phyloP scores from a whole-genome alignment of 805 yeast genomes.

The Blastobotrys americana region DNA sequence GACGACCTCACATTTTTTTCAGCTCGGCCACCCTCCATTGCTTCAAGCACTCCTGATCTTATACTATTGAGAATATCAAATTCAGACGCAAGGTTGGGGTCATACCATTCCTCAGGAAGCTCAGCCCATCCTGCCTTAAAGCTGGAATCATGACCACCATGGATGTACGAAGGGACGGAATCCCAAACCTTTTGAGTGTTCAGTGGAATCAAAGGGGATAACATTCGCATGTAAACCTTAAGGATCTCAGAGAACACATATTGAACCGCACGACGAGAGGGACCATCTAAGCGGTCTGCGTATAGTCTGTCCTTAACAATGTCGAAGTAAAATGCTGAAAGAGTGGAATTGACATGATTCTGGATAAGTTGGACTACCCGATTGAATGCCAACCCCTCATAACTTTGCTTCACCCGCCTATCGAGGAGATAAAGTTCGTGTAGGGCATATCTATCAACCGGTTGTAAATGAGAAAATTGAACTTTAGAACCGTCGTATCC shows the following conservation, averaged over 20 bases:
- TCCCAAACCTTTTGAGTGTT: constrained; percentile 87
- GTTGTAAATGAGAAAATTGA: constrained; percentile 13
- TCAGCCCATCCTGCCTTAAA: constrained; percentile 41
- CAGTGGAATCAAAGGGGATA: constrained; percentile 79
- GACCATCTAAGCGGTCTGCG: constrained; percentile 48
- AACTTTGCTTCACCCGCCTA: constrained; percentile 37
- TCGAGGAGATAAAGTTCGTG: constrained; percentile 46
- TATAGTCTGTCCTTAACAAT: constrained; percentile 79
- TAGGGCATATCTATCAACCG: constrained; percentile 55
- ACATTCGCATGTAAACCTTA: constrained; percentile 51
- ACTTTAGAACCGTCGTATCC: constrained; percentile 33
- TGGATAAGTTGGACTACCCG: constrained; percentile 61
- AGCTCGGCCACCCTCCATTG: constrained; percentile 49
- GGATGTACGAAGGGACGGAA: constrained; percentile 35
- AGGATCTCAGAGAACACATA: constrained; percentile 54
- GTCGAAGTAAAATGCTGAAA: constrained; percentile 83
- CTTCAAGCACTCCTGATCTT: constrained; percentile 42
- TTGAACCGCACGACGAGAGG: constrained; percentile 52
- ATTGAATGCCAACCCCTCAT: constrained; percentile 56
- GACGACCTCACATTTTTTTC: constrained; percentile 42
- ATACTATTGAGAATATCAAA: constrained; percentile 43
- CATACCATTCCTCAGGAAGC: constrained; percentile 33
- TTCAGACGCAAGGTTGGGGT: constrained; percentile 35
- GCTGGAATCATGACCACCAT: constrained; percentile 35
- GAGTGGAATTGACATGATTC: constrained; percentile 62